These are phyloP conservation scores for Mycena rosella DNA, from an alignment of 768 basidiomycete genomes.

Conservation along the genomic window DNA sequence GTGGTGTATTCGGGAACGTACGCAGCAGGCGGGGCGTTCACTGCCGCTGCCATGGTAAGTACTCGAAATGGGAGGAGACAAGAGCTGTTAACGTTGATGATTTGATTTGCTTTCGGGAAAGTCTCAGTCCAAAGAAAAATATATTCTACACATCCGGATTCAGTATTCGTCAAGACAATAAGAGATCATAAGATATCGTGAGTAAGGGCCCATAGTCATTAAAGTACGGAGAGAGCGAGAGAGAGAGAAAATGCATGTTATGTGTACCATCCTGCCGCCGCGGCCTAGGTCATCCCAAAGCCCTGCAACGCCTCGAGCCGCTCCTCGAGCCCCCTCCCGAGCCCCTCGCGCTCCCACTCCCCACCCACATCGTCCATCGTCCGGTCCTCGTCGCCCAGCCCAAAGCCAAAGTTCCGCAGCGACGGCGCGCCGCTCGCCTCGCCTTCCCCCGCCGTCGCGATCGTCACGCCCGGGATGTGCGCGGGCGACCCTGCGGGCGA, in stretches of 20 bases:
- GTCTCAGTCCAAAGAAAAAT: no score
- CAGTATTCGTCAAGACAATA: constrained; percentile 13
- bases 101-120: no score
- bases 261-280: no score
- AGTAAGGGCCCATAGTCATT: constrained; percentile 27
- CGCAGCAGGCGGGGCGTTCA: no score
- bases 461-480: constrained; percentile 72
- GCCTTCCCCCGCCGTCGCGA: constrained; percentile 44
- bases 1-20: no score
- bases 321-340: constrained; percentile 88
- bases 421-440: constrained; percentile 44
- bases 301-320: constrained; percentile 70
- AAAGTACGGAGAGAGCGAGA: neutral
- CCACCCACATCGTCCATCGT: constrained; percentile 78
- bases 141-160: neutral
- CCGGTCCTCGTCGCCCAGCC: constrained; percentile 30
- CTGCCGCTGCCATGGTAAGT: no score
- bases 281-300: constrained; percentile 32
- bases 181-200: constrained; percentile 36
- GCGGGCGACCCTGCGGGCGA: constrained; percentile 73
- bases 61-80: no score
- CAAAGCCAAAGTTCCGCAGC: constrained; percentile 41
- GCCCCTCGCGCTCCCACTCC: constrained; percentile 89
- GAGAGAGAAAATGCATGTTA: neutral
- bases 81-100: no score